phyloP scores from a whole-genome alignment of 2,329 filamentous ascomycete genomes.

The Phoma sp. region DNA sequence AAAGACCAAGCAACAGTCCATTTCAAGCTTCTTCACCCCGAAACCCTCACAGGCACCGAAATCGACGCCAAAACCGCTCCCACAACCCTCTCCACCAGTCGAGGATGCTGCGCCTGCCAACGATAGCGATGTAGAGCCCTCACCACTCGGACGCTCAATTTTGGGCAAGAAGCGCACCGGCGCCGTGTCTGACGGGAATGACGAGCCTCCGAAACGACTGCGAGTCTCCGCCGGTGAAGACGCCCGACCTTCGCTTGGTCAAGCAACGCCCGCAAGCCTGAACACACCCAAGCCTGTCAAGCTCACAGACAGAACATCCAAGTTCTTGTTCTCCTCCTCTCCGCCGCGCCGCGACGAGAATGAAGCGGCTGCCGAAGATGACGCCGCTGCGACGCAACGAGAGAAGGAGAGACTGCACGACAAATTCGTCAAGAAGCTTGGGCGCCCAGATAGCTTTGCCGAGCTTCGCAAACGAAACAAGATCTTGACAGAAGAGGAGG shows the following conservation, averaged over 20 bases:
- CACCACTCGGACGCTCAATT: background rate
- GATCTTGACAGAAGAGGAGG: slow-evolving; percentile 61
- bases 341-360: slow-evolving; percentile 44
- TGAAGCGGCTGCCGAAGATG: slow-evolving; percentile 49
- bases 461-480: slow-evolving; percentile 68
- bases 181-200: slow-evolving; percentile 49
- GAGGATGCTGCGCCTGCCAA: slow-evolving; percentile 13
- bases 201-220: slow-evolving; percentile 50
- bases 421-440: slow-evolving; percentile 89
- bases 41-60: slow-evolving; percentile 42
- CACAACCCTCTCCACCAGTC: slow-evolving; percentile 30
- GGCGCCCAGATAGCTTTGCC: slow-evolving; percentile 79
- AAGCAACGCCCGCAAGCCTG: slow-evolving; percentile 28
- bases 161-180: slow-evolving; percentile 33
- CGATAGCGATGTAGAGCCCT: slow-evolving; percentile 18
- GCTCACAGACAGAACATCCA: slow-evolving; percentile 59
- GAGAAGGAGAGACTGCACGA: slow-evolving; percentile 76
- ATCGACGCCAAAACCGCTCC: slow-evolving; percentile 18
- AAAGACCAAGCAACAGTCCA: slow-evolving; percentile 75
- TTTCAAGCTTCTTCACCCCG: slow-evolving; percentile 81
- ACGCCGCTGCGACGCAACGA: slow-evolving; percentile 60
- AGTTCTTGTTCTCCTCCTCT: slow-evolving; percentile 64
- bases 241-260: slow-evolving; percentile 29
- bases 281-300: slow-evolving; percentile 43
- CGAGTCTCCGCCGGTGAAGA: slow-evolving; percentile 26